phyloP scores from a whole-genome alignment of 345 rosid species.

The Melastoma malabathricum region DNA sequence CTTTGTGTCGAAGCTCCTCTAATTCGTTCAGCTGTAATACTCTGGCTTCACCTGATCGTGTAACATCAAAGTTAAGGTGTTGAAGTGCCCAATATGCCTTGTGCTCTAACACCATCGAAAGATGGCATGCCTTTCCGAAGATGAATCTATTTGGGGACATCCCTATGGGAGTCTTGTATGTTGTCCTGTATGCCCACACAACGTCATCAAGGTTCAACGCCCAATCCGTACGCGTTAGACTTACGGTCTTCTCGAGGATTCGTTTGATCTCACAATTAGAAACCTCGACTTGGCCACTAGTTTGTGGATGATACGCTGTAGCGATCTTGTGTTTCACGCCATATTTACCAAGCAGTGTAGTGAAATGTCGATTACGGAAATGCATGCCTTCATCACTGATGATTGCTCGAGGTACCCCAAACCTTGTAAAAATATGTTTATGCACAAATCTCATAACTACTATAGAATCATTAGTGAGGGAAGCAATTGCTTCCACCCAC shows the following conservation, averaged over 20 bases:
- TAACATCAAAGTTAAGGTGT: not conserved
- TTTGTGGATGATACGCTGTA: not conserved
- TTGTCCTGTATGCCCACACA: no score
- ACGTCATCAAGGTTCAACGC: no score
- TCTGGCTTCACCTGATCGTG: not conserved
- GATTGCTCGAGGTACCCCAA: not conserved
- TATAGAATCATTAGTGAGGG: no score
- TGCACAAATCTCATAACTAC: not conserved
- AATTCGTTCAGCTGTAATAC: slow-evolving; percentile 2
- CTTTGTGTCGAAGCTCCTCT: not conserved
- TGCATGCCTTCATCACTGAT: not conserved
- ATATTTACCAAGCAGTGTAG: not conserved
- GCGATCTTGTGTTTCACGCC: not conserved
- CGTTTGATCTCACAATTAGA: not conserved
- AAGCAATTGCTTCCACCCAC: no score
- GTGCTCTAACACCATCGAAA: slow-evolving; percentile 6
- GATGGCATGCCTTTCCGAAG: slow-evolving; percentile 3
- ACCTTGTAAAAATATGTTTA: not conserved
- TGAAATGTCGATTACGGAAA: not conserved
- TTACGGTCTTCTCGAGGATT: not conserved
- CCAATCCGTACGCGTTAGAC: not conserved
- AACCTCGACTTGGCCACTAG: not conserved
- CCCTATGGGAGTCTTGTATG: not conserved
- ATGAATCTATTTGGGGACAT: not conserved
- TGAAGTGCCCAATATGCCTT: slow-evolving; percentile 3